phyloP scores from a whole-genome alignment of 345 rosid genomes.

The Rhodamnia argentea region DNA sequence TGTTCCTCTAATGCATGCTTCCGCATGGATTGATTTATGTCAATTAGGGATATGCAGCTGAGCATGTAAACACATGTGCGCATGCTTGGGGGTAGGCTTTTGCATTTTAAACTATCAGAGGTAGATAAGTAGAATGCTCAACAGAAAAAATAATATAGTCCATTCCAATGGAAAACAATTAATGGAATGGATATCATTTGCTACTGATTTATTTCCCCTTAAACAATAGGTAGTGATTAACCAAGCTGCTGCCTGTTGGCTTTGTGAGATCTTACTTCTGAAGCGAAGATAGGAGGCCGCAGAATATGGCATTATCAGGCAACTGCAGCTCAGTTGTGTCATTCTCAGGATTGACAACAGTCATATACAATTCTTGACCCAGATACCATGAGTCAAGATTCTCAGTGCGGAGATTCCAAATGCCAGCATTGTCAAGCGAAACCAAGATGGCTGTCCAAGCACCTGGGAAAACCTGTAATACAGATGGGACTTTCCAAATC shows the following conservation, averaged over 20 bases:
- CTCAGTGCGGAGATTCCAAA: conserved; percentile 82
- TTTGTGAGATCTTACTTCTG: conserved; percentile 51
- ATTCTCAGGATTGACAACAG: conserved; percentile 56
- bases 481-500: not conserved
- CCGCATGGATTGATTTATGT: not conserved
- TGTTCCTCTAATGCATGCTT: not conserved
- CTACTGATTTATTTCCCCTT: not conserved
- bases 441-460: conserved; percentile 94
- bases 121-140: not conserved
- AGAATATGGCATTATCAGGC: conserved; percentile 69
- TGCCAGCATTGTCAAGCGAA: conserved; percentile 81
- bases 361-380: conserved; percentile 77
- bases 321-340: conserved; percentile 44
- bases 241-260: not conserved
- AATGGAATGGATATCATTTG: not conserved
- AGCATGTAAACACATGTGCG: not conserved
- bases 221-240: not conserved
- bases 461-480: conserved; percentile 72
- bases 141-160: not conserved
- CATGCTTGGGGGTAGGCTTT: not conserved
- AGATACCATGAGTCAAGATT: conserved; percentile 84
- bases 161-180: not conserved
- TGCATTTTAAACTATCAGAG: not conserved
- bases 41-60: not conserved
- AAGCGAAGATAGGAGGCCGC: conserved; percentile 68